Evolutionary conservation across 2,329 filamentous ascomycete genomes (phyloP).

Genomic region (Alternaria dauci): DNA sequence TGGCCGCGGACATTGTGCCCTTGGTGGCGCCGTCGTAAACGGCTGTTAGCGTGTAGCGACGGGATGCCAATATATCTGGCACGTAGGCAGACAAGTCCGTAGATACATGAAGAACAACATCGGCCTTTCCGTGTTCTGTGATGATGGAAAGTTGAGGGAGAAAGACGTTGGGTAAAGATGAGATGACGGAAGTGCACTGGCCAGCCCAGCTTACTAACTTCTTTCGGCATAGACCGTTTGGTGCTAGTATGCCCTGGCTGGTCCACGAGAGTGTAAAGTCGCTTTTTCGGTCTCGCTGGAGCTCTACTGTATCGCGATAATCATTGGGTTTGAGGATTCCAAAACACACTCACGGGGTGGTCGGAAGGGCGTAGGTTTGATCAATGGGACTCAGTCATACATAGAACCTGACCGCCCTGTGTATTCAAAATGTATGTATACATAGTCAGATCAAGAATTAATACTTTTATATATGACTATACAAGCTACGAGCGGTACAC

Average conservation of each 20-base stretch:
- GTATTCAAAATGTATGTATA: not conserved
- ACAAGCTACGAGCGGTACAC: rapidly evolving
- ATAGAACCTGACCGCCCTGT: not conserved
- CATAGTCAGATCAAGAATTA: not conserved
- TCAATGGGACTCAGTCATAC: not conserved
- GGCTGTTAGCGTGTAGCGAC: not conserved
- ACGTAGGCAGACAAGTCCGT: not conserved
- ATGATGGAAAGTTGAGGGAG: not conserved
- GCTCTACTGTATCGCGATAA: no score
- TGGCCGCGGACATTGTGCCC: not conserved
- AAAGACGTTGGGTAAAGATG: not conserved
- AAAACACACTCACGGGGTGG: rapidly evolving
- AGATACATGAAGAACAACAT: not conserved
- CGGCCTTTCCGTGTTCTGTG: not conserved
- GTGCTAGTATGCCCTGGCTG: not conserved
- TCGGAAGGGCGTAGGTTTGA: not conserved
- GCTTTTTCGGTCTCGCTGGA: no score
- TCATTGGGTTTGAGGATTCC: not conserved
- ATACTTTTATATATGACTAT: not conserved
- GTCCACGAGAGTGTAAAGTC: no score
- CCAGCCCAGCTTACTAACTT: not conserved
- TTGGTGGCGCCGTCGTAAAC: not conserved
- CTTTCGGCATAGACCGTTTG: not conserved
- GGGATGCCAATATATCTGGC: not conserved
- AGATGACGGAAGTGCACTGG: not conserved